Evolutionary conservation across 371 early-diverging fungal species (phyloP), one percentile per base, ranked within the genome.

Genomic region (Umbelopsis sp.): DNA sequence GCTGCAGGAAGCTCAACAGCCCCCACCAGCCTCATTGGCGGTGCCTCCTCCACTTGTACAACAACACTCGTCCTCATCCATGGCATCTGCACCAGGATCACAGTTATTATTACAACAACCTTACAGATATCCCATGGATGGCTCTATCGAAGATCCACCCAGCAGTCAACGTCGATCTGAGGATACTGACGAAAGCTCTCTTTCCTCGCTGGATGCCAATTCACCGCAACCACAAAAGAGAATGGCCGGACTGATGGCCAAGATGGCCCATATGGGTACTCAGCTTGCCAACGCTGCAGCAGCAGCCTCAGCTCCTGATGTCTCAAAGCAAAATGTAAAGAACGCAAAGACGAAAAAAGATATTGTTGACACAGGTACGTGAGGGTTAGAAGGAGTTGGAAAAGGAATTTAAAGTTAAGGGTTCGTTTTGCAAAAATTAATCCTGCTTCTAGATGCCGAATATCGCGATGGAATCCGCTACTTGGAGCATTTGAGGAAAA

Each of bases 401-500:
- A 41, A 41, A 7, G 9, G 51, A 50, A 4, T 67, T 16, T 32
- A 53, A 22, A 52, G 24, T 62, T 22, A 50, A n/a, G n/a, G 7
- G 6, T 2, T 29, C 22, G 25, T 5, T 22, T 22, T 66, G 24
- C 44, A 32, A 44, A 32, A 35, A 37, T 16, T 22, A 22, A 32
- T 38, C 12, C 64, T 25, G 25, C n/a, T 50, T 71, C 37, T 63
- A 88, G 88, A 88, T 65, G 67, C 53, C 35, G 87, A 88, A 53
- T 88, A 88, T 71, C 78, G 86, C 70, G 80, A 83, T 66, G 86
- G 86, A 66, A 80, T 88, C 63, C 72, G 84, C 9, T 65, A 67
- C n/a, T 68, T 88, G 25, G 88, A 88, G 53, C 69, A 68, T 24
- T 73, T 82, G 53, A 73, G 88, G n/a, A 74, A 76, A 44, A 77